phyloP scores from a whole-genome alignment of 2,329 filamentous ascomycete genomes.

The Penicillium sp. region DNA sequence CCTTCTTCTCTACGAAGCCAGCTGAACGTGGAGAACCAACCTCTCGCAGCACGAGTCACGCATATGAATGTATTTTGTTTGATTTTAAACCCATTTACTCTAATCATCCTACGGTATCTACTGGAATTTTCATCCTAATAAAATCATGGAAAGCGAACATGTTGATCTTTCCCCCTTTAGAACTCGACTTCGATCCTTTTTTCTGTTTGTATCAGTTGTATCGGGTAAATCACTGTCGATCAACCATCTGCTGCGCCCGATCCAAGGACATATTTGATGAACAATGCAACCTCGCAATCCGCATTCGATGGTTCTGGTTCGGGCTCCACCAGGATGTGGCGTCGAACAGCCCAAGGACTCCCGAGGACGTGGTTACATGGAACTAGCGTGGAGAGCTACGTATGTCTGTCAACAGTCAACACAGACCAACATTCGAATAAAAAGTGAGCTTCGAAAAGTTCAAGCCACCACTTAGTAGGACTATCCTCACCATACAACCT shows the following conservation, averaged over 20 bases:
- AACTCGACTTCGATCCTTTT: not conserved
- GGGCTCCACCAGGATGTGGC: slow-evolving; percentile 9
- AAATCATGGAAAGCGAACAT: no score
- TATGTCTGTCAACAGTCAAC: slow-evolving; percentile 1
- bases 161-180: not conserved
- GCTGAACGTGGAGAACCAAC: slow-evolving; percentile 15
- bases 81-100: slow-evolving; percentile 16
- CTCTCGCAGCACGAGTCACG: slow-evolving; percentile 28
- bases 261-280: slow-evolving; percentile 14
- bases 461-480: not conserved
- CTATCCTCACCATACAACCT: not conserved
- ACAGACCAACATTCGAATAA: not conserved
- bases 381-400: slow-evolving; percentile 8
- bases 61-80: slow-evolving; percentile 15
- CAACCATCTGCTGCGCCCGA: not conserved
- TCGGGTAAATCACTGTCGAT: not conserved
- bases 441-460: not conserved
- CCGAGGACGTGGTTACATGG: not conserved
- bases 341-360: slow-evolving; percentile 2
- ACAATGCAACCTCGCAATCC: slow-evolving; percentile 10
- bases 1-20: slow-evolving; percentile 15
- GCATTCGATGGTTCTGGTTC: not conserved
- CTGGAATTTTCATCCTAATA: not conserved
- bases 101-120: slow-evolving; percentile 10
- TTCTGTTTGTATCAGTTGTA: not conserved